A percentile compares a stretch with the other conserved stretches of the same genome.
Conservation (phyloP, 352 stramenopile genomes). For the Globisporangium radiosum region DNA sequence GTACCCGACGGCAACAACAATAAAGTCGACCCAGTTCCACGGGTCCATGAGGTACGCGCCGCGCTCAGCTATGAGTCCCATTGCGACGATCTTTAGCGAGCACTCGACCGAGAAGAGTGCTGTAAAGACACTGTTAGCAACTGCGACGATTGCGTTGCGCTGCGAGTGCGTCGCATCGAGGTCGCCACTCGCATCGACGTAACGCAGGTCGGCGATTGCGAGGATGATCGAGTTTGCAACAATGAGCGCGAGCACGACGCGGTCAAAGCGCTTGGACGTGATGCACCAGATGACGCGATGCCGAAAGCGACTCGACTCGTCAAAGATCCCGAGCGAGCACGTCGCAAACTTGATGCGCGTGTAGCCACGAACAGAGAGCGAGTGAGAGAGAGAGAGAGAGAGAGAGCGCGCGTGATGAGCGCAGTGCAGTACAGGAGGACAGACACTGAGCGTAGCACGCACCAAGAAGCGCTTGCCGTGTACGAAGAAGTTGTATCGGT, state of each 20-base stretch:
- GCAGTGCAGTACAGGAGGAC: too few species aligned
- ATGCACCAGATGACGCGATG: constrained; percentile 40
- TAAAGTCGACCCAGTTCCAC: constrained; percentile 89
- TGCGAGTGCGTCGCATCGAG: constrained; percentile 26
- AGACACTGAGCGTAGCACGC: neutral
- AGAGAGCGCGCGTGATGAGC: neutral
- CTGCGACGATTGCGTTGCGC: constrained; percentile 42
- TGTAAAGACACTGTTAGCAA: constrained; percentile 58
- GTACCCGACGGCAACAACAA: constrained; percentile 73
- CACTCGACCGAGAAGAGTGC: constrained; percentile 81
- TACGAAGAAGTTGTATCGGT: constrained; percentile 57
- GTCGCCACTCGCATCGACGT: constrained; percentile 28
- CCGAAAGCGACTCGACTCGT: constrained; percentile 36
- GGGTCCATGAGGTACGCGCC: constrained; percentile 72
- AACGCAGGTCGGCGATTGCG: constrained; percentile 51
- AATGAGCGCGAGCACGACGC: constrained; percentile 69
- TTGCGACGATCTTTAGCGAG: constrained; percentile 82
- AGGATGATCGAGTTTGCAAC: constrained; percentile 77
- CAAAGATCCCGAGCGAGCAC: constrained; percentile 42
- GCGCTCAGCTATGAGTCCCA: constrained; percentile 58
- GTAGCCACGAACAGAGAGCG: neutral
- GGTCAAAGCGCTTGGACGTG: constrained; percentile 56
- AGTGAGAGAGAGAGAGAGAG: neutral
- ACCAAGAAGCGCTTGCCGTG: constrained; percentile 45
- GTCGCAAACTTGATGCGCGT: constrained; percentile 25